Conservation (phyloP, 1,284 basidiomycete species). For the Irpex lacteus region DNA sequence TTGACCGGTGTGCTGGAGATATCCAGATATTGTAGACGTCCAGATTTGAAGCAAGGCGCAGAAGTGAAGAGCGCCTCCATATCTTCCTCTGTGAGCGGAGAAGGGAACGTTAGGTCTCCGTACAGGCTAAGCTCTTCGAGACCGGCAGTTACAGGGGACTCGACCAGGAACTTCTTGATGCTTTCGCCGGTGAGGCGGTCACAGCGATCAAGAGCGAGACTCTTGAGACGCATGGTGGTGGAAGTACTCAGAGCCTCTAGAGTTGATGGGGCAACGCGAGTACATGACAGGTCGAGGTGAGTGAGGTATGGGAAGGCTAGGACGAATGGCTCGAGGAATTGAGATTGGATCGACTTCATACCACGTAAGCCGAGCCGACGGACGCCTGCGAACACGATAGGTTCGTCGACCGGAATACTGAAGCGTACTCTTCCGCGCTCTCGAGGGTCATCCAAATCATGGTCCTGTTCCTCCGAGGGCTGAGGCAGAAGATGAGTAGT, state of each 20-base stretch:
- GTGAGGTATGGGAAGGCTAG: constrained; percentile 85
- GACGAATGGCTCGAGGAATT: constrained; percentile 77
- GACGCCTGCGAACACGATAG: constrained; percentile 55
- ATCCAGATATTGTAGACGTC: constrained; percentile 84
- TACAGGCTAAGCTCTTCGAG: constrained; percentile 86
- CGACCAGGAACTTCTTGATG: constrained; percentile 74
- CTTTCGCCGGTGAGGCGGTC: constrained; percentile 79
- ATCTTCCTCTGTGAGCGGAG: constrained; percentile 72
- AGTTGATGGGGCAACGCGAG: constrained; percentile 78
- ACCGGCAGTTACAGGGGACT: constrained; percentile 61
- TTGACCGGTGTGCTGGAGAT: constrained; percentile 82
- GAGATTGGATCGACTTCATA: constrained; percentile 72
- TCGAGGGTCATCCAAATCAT: constrained; percentile 36
- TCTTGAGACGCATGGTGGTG: constrained; percentile 64
- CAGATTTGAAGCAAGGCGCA: constrained; percentile 82
- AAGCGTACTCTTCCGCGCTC: constrained; percentile 32
- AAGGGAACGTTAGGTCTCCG: constrained; percentile 84
- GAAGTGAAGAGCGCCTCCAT: constrained; percentile 65
- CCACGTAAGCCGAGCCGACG: constrained; percentile 85
- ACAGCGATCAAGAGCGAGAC: constrained; percentile 88
- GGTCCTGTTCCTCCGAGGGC: constrained; percentile 32
- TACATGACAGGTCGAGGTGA: constrained; percentile 87
- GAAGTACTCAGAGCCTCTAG: constrained; percentile 68
- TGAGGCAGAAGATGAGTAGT: constrained; percentile 54
- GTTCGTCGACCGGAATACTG: constrained; percentile 42